Evolutionary conservation across 768 basidiomycete genomes (phyloP), one percentile per base, ranked within the genome.

Genomic region (Termitomyces titanicus): DNA sequence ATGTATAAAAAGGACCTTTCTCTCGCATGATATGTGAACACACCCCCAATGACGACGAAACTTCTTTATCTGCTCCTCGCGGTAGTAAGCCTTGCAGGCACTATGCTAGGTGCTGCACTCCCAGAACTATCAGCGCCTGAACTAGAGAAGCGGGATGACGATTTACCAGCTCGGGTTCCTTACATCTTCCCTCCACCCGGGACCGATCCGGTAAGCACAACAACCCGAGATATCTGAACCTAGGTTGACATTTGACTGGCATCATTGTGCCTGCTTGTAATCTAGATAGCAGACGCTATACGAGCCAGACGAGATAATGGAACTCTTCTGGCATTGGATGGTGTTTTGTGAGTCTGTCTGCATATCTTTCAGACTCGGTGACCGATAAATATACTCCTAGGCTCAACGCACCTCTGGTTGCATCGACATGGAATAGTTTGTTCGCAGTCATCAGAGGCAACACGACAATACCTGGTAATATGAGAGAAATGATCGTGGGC

Each of bases 111-210:
- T 25, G 37, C 51, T 25, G 56, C 47, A 44, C 31, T 44, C 15
- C 48, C n/a, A n/a, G n/a, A 40, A 31, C 43, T 51, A 46, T 47
- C 50, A 6, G 43, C 40, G 11, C 51, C 31, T 15, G n/a, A 13
- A 22, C 31, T 56, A 11, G 42, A 63, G n/a, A 58, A 55, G 35
- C 65, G 74, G 25, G 74, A 77, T 51, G 69, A 72, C 56, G 64
- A 72, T 42, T 58, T 72, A 27, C 74, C 76, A 46, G 75, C 76
- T 18, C 70, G 76, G 17, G 72, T 77, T 31, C 76, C 76, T 4
- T 77, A 77, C 34, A 61, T 76, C 7, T 72, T 76, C 50, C 76
- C 76, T 3, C 47, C 67, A 4, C 74, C 75, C 18, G 70, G 71
- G 20, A 67, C 66, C 2, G 58, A 68, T 44, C 54, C 66, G 13